These are phyloP conservation scores for Aspergillus flavus DNA, from an alignment of 2,329 filamentous ascomycete species.

Conservation along the genomic window DNA sequence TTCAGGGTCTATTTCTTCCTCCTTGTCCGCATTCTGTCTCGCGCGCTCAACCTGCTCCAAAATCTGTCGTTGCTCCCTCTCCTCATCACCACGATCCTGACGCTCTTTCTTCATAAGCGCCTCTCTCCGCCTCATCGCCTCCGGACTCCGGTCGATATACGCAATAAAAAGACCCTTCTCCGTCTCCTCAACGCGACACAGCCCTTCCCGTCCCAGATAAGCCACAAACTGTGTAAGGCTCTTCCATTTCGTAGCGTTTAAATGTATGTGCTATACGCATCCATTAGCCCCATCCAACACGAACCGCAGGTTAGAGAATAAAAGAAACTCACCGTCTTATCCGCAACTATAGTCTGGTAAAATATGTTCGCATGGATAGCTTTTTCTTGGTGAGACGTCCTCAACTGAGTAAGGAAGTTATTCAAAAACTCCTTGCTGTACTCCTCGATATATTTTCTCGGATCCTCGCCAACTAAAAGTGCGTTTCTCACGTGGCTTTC, in stretches of 20 bases:
- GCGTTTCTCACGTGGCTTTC: constrained; percentile 91
- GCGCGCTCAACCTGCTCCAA: constrained; percentile 81
- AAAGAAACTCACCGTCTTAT: constrained; percentile 60
- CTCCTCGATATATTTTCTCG: constrained; percentile 79
- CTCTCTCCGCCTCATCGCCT: constrained; percentile 78
- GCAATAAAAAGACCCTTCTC: constrained; percentile 80
- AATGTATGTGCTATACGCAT: constrained; percentile 68
- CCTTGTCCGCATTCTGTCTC: constrained; percentile 58
- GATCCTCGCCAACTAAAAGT: constrained; percentile 82
- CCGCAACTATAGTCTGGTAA: constrained; percentile 89
- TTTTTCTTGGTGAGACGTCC: constrained; percentile 89
- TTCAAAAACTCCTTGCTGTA: constrained; percentile 79
- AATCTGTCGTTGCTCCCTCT: constrained; percentile 81
- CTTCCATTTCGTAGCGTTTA: constrained; percentile 91
- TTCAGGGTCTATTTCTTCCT: constrained; percentile 46
- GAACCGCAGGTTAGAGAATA: background rate
- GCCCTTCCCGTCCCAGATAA: constrained; percentile 78
- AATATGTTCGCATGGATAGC: constrained; percentile 86
- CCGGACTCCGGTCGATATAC: constrained; percentile 91
- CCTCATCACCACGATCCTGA: constrained; percentile 87
- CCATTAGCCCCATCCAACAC: background rate
- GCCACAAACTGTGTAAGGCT: constrained; percentile 90
- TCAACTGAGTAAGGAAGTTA: constrained; percentile 76
- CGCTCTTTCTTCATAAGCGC: constrained; percentile 80
- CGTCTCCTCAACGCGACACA: constrained; percentile 87